phyloP scores from a whole-genome alignment of 2,329 filamentous ascomycete species.

The Diatrype stigma region DNA sequence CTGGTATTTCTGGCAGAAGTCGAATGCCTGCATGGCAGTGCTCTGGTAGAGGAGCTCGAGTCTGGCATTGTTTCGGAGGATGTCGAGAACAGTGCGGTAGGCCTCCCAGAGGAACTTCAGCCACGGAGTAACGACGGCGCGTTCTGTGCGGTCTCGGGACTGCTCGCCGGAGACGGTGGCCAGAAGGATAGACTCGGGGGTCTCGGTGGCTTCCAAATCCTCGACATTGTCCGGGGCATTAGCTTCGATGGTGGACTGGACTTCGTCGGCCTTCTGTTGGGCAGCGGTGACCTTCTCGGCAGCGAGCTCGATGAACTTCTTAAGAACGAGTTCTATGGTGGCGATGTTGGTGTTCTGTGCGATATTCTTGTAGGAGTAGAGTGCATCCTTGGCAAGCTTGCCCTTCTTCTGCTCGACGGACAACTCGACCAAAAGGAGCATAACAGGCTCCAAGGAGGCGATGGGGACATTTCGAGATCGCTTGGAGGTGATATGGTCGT shows the following conservation, averaged over 20 bases:
- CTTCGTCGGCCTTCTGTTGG: constrained; percentile 92
- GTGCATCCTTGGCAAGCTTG: constrained; percentile 95
- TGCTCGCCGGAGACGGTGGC: constrained; percentile 98
- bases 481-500: constrained; percentile 99
- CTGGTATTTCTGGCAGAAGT: constrained; percentile 97
- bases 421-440: constrained; percentile 95
- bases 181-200: constrained; percentile 94
- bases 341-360: constrained; percentile 98
- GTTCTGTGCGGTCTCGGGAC: constrained; percentile 93
- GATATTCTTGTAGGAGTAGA: constrained; percentile 99
- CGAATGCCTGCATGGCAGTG: constrained; percentile 96
- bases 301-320: constrained; percentile 96
- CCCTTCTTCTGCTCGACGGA: constrained; percentile 97
- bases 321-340: constrained; percentile 96
- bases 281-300: constrained; percentile 94
- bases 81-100: constrained; percentile 96
- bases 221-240: constrained; percentile 74
- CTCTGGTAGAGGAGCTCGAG: constrained; percentile 98
- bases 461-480: constrained; percentile 96
- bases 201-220: constrained; percentile 94
- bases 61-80: constrained; percentile 97
- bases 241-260: constrained; percentile 82
- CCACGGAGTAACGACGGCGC: constrained; percentile 97
- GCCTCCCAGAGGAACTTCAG: constrained; percentile 99
- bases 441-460: constrained; percentile 92